A percentile compares a stretch with the other conserved stretches of the same genome.
Conservation (phyloP, 768 basidiomycete genomes). For the Lactarius akahatsu region DNA sequence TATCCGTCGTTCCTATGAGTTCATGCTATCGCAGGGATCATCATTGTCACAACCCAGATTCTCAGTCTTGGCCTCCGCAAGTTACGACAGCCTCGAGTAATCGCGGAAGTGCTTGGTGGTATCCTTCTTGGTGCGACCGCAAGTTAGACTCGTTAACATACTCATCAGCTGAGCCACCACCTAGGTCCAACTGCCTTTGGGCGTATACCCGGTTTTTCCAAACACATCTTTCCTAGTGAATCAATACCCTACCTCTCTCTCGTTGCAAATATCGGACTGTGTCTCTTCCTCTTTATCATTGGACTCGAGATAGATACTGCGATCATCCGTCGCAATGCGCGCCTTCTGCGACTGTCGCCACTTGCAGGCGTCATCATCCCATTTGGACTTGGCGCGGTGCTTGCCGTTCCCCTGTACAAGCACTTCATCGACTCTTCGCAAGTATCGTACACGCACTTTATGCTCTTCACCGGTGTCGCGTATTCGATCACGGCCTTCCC, state of each 20-base stretch:
- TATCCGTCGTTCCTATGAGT: neutral
- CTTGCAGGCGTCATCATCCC: conserved; percentile 80
- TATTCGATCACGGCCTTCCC: conserved; percentile 88
- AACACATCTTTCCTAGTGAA: conserved; percentile 73
- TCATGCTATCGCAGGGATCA: conserved; percentile 54
- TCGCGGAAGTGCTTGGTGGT: conserved; percentile 83
- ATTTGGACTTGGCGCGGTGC: conserved; percentile 78
- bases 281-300: conserved; percentile 88
- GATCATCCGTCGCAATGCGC: conserved; percentile 76
- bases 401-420: conserved; percentile 70
- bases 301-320: conserved; percentile 86
- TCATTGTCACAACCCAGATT: conserved; percentile 75
- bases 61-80: conserved; percentile 71
- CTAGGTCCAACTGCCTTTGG: conserved; percentile 60
- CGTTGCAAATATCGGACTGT: conserved; percentile 84
- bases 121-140: conserved; percentile 67
- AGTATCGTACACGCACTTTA: conserved; percentile 82
- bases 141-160: neutral
- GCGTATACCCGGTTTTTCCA: conserved; percentile 84
- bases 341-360: conserved; percentile 66
- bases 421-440: conserved; percentile 59
- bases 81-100: conserved; percentile 82
- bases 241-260: conserved; percentile 81
- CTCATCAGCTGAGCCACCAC: neutral
- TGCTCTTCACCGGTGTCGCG: conserved; percentile 92